Percentiles rank a stretch among this genome's conserved stretches.
phyloP scores from a whole-genome alignment of 2,329 filamentous ascomycete genomes.

The Zasmidium cellare region DNA sequence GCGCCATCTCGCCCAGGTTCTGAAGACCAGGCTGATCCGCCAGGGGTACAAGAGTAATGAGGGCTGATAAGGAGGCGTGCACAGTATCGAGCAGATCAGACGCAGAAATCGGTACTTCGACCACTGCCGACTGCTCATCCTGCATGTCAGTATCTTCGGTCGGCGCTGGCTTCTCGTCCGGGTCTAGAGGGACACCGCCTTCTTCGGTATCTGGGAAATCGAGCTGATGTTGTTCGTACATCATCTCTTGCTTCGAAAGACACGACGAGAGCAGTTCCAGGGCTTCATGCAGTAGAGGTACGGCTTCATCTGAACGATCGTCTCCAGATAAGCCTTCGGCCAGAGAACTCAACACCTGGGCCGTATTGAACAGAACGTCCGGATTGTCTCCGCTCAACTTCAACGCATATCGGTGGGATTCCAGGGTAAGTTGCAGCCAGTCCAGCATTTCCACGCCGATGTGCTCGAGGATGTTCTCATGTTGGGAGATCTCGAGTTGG shows the following conservation, averaged over 20 bases:
- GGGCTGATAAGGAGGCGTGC: constrained; percentile 58
- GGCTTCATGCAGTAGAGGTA: constrained; percentile 60
- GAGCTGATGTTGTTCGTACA: constrained; percentile 43
- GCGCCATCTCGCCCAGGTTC: constrained; percentile 58
- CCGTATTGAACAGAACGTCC: constrained; percentile 71
- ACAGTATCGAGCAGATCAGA: constrained; percentile 67
- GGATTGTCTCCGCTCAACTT: constrained; percentile 62
- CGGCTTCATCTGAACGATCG: constrained; percentile 49
- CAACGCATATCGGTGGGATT: constrained; percentile 64
- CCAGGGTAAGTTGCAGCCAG: constrained; percentile 61
- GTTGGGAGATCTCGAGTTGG: constrained; percentile 68
- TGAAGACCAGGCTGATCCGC: constrained; percentile 49
- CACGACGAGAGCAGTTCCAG: constrained; percentile 59
- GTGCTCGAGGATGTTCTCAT: constrained; percentile 61
- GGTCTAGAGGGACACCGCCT: constrained; percentile 28
- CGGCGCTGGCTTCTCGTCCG: constrained; percentile 16
- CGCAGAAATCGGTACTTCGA: constrained; percentile 67
- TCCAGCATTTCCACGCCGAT: constrained; percentile 55
- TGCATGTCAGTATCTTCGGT: constrained; percentile 31
- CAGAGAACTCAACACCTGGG: constrained; percentile 66
- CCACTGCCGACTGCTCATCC: constrained; percentile 63
- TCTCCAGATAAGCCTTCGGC: constrained; percentile 61
- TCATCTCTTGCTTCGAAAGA: constrained; percentile 45
- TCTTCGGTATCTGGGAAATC: constrained; percentile 35
- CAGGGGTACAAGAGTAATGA: constrained; percentile 51